Conservation (phyloP, 225 moss, liverwort and hornwort species). For the Polytrichum formosum region DNA sequence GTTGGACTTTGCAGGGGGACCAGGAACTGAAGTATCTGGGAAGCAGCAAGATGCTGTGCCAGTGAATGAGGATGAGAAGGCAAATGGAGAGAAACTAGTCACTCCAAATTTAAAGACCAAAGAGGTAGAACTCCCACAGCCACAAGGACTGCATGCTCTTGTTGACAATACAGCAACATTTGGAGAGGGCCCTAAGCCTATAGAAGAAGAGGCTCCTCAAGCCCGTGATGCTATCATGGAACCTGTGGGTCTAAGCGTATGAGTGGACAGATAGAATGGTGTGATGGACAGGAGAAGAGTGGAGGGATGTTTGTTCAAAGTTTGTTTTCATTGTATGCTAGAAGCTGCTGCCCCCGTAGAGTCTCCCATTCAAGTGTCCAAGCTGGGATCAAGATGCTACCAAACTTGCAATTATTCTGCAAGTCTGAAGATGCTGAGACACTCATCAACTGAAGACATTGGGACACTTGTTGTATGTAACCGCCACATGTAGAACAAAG, state of each 20-base stretch:
- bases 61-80: constrained; percentile 18
- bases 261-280: constrained; percentile 18
- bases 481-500: constrained; percentile 35
- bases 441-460: constrained; percentile 24
- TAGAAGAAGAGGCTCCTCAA: constrained; percentile 39
- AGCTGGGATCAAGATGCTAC: constrained; percentile 34
- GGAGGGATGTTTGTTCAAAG: constrained; percentile 32
- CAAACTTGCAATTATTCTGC: constrained; percentile 24
- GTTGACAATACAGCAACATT: constrained; percentile 38
- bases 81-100: constrained; percentile 17
- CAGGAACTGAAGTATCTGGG: constrained; percentile 17
- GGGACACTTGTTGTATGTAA: constrained; percentile 45
- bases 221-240: constrained; percentile 28
- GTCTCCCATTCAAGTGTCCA: constrained; percentile 30
- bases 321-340: constrained; percentile 34
- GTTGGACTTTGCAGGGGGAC: constrained; percentile 14
- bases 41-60: constrained; percentile 9
- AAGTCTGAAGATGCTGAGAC: constrained; percentile 15
- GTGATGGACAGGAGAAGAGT: constrained; percentile 21
- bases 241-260: constrained; percentile 25
- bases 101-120: constrained; percentile 25
- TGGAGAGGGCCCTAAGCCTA: constrained; percentile 37
- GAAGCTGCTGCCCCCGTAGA: constrained; percentile 28
- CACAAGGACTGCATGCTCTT: constrained; percentile 58
- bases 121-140: constrained; percentile 61